These are phyloP conservation scores for Ogataea philodendri DNA, from an alignment of 805 yeast genomes.

Conservation along the genomic window DNA sequence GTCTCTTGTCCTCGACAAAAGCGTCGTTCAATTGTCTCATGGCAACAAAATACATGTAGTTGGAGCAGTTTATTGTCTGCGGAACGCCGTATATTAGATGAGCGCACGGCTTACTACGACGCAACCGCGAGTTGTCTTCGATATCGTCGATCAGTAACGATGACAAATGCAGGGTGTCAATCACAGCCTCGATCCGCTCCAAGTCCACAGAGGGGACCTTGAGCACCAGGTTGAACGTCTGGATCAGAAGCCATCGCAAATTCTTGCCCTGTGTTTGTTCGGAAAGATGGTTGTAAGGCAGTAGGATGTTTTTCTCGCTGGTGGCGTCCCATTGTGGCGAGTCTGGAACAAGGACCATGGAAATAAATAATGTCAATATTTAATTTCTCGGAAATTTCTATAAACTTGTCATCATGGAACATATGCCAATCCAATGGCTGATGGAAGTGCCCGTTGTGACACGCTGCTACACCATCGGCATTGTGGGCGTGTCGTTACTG, in stretches of 20 bases:
- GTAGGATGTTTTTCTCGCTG: constrained; percentile 31
- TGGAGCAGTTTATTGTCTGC: constrained; percentile 77
- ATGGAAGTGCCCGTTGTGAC: constrained; percentile 48
- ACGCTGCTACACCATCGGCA: constrained; percentile 34
- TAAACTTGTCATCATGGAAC: constrained; percentile 28
- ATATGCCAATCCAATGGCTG: constrained; percentile 40
- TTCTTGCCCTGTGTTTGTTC: constrained; percentile 54
- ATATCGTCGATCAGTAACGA: constrained; percentile 81
- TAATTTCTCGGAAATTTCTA: background rate
- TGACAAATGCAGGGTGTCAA: constrained; percentile 64
- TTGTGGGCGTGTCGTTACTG: constrained; percentile 34
- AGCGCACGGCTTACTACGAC: constrained; percentile 80
- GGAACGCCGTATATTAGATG: constrained; percentile 78
- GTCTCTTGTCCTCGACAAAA: constrained; percentile 23
- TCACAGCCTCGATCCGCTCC: constrained; percentile 41
- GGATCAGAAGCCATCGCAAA: constrained; percentile 47
- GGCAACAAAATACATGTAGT: constrained; percentile 76
- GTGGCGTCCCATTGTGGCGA: constrained; percentile 17
- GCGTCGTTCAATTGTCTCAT: constrained; percentile 43
- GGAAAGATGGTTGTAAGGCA: constrained; percentile 52
- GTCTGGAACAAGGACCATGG: constrained; percentile 6
- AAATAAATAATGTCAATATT: constrained; percentile 1
- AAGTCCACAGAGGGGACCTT: constrained; percentile 41
- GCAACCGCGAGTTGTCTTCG: constrained; percentile 68
- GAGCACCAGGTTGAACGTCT: constrained; percentile 53